These are phyloP conservation scores for Bretziella fagacearum DNA, from an alignment of 2,329 filamentous ascomycete genomes.

Conservation along the genomic window DNA sequence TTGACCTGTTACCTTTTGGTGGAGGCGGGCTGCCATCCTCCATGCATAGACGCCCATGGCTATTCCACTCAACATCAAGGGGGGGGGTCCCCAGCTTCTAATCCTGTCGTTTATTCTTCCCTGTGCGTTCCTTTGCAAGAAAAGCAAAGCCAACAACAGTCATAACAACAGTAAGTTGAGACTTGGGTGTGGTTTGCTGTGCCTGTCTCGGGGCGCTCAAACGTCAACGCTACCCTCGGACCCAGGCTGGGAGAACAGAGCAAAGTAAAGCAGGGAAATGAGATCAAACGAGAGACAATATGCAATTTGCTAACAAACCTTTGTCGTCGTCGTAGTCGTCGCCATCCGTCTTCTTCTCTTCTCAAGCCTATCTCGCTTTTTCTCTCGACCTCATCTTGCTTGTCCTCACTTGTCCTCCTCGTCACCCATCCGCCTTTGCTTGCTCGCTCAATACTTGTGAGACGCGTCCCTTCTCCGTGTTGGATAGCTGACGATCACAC, in stretches of 20 bases:
- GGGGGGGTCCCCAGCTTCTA: neutral
- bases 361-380: neutral
- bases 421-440: neutral
- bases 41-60: neutral
- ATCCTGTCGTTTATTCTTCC: neutral
- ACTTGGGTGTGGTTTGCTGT: neutral
- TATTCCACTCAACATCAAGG: neutral
- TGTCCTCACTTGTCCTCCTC: neutral
- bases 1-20: neutral
- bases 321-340: neutral
- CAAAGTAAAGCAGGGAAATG: neutral
- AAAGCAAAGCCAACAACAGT: neutral
- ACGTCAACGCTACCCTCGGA: neutral
- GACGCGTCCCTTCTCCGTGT: neutral
- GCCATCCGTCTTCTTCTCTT: neutral
- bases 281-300: neutral
- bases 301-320: neutral
- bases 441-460: neutral
- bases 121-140: slow-evolving; percentile 1
- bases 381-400: neutral
- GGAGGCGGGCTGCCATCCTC: neutral
- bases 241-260: neutral
- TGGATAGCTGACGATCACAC: neutral
- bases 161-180: neutral
- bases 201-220: neutral